Percentiles rank a stretch among this genome's conserved stretches.
Conservation (phyloP, 768 basidiomycete genomes). For the Agrocybe praecox region DNA sequence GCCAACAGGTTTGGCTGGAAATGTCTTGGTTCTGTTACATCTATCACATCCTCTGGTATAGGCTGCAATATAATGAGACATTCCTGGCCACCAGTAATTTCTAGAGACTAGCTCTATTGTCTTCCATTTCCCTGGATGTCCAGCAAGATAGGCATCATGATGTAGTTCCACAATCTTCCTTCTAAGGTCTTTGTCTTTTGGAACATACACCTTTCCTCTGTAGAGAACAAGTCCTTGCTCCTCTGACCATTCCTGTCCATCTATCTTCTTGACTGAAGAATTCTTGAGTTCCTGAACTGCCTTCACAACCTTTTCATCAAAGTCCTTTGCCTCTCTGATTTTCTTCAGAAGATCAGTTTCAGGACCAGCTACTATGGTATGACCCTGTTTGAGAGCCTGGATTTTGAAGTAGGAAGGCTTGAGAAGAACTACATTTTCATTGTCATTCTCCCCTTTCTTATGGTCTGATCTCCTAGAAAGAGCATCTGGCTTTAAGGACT, state of each 20-base stretch:
- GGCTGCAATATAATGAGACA: slow-evolving; percentile 14
- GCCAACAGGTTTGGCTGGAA: slow-evolving; percentile 13
- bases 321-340: no score
- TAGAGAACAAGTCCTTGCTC: not conserved
- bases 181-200: slow-evolving; percentile 3
- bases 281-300: no score
- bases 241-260: not conserved
- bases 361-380: no score
- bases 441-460: slow-evolving; percentile 16
- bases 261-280: not conserved
- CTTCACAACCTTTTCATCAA: no score
- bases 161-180: not conserved
- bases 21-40: slow-evolving; percentile 32
- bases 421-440: slow-evolving; percentile 18
- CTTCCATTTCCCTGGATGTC: slow-evolving; percentile 34
- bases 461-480: slow-evolving; percentile 25
- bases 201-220: slow-evolving; percentile 28
- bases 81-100: slow-evolving; percentile 26
- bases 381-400: no score
- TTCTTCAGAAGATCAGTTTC: no score
- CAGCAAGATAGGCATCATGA: slow-evolving; percentile 22
- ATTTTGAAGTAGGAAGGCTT: no score
- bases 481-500: slow-evolving; percentile 20
- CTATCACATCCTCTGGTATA: slow-evolving; percentile 28
- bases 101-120: slow-evolving; percentile 28